Conservation (phyloP, 2,329 filamentous ascomycete genomes). For the Grosmannia serpens region DNA sequence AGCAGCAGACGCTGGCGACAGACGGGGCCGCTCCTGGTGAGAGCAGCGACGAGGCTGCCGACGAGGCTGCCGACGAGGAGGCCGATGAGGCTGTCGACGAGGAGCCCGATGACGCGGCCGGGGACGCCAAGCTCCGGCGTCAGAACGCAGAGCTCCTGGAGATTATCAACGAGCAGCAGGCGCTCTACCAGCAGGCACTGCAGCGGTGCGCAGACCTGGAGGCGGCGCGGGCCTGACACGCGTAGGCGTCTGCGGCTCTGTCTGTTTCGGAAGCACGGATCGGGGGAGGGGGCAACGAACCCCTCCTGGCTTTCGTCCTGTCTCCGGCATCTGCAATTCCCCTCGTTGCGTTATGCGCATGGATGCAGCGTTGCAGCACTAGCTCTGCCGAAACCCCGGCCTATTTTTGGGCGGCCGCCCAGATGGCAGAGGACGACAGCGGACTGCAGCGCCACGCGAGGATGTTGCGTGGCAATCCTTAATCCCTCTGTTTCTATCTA, state of each 20-base stretch:
- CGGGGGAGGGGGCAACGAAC: too few species aligned
- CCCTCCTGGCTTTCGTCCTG: too few species aligned
- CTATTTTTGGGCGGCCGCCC: too few species aligned
- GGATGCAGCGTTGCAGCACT: too few species aligned
- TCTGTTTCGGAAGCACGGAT: not conserved
- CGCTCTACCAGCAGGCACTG: slow-evolving; percentile 22
- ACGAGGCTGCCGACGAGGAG: not conserved
- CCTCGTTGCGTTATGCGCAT: too few species aligned
- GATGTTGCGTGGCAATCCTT: too few species aligned
- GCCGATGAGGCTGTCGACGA: not conserved
- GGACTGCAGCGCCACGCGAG: too few species aligned
- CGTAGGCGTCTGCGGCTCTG: not conserved
- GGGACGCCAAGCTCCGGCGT: slow-evolving; percentile 23
- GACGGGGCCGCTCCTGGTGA: not conserved
- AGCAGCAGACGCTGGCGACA: slow-evolving; percentile 13
- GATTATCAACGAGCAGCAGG: slow-evolving; percentile 26
- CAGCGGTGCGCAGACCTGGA: slow-evolving; percentile 19
- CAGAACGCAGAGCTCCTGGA: slow-evolving; percentile 27
- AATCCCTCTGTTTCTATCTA: too few species aligned
- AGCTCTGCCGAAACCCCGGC: too few species aligned
- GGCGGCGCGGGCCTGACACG: slow-evolving; percentile 1
- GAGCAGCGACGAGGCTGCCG: not conserved
- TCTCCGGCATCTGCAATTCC: too few species aligned
- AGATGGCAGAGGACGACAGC: too few species aligned
- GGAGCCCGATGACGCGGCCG: slow-evolving; percentile 5